Evolutionary conservation across 257 asterid species (phyloP), one percentile per base, ranked within the genome.

Genomic region (Penstemon barbatus): DNA sequence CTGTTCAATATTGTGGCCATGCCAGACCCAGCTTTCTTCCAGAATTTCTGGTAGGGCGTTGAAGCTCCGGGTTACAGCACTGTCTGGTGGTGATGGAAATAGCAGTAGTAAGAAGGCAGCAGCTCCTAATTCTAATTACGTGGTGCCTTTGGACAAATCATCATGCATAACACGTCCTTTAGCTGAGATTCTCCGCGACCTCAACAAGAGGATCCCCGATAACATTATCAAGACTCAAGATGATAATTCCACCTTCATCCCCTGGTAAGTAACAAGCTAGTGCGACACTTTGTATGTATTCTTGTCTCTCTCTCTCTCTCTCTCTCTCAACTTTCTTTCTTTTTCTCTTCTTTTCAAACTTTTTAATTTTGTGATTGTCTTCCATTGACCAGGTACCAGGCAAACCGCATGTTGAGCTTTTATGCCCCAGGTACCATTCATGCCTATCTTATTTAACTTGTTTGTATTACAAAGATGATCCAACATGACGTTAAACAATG

Each of bases 381-480:
- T 75, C 49, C 68, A 40, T 10, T 55, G 61, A 9, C 7, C 63
- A 92, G 98, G 98, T 90, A 86, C 86, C 98, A 92, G 49, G 97
- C 98, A 69, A 92, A 92, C 74, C 95, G 98, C 52, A 85, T 92
- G 98, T 78, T 92, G 81, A 92, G 98, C 80, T 92, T 92, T 81
- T 89, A 92, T 80, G 98, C 98, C 75, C 98, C 98, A 79, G 98
- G 98, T 90, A 69, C 62, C 72, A 42, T 72, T 19, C 72, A 15
- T 54, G n/a, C 52, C 36, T 58, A 60, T 63, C 68, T 67, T 43
- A 45, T 67, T 61, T 44, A 53, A 42, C 52, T 70, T 65, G 41
- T 45, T 71, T 9, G 36, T 44, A 11, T 39, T 45, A 5, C 37
- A 55, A 8, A 38, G 12, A 40, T 6, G 0, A 36, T 68, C 44